Base-by-base conservation (phyloP, 2,329 filamentous ascomycete species). In the Aspergillus aculeatus region DNA sequence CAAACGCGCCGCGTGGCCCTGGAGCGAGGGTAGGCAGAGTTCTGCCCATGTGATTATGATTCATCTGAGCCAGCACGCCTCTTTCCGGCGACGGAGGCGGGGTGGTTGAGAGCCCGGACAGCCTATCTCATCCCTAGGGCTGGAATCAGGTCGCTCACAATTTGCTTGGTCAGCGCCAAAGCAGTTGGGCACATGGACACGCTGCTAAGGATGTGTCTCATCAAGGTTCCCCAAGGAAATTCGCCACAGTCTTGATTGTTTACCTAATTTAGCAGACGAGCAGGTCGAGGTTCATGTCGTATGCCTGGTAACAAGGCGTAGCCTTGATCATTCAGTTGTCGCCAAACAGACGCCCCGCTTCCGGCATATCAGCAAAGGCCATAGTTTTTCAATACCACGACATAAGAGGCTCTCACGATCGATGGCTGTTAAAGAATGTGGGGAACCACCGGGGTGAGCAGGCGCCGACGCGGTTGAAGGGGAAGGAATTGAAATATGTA, bases 1-100 rank as follows among this genome's bases (percentile, higher is more conserved):
- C 54, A 59, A 66, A 47, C 59, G 58, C 41, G 51, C 62, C 56
- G 56, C 65, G 56, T 51, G 71, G 63, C 31, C 64, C 61, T 58
- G 71, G 72, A 31, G 71, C 71, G 29, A 75, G 63, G 12, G 65
- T 54, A 54, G 66, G 68, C 49, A 74, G 71, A 11, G 65, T 62
- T 50, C 65, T 72, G 29, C 61, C 53, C 26, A 62, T 59, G 35
- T 68, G 63, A 29, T 66, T 63, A 12, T 61, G 50, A 23, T 60
- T 57, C 67, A 68, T 68, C 21, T 59, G 56, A 12, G 32, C 35
- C 23, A 23, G 23, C 11, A n/a, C 26, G 35, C 12, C 31, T 44
- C 31, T 54, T 35, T 21, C 11, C 38, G 12, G 16, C 10, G 29
- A 35, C 14, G 38, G 50, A 38, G 29, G 26, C 35, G 47, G 48